phyloP scores from a whole-genome alignment of 2,329 filamentous ascomycete genomes.

The Exophiala mesophila region DNA sequence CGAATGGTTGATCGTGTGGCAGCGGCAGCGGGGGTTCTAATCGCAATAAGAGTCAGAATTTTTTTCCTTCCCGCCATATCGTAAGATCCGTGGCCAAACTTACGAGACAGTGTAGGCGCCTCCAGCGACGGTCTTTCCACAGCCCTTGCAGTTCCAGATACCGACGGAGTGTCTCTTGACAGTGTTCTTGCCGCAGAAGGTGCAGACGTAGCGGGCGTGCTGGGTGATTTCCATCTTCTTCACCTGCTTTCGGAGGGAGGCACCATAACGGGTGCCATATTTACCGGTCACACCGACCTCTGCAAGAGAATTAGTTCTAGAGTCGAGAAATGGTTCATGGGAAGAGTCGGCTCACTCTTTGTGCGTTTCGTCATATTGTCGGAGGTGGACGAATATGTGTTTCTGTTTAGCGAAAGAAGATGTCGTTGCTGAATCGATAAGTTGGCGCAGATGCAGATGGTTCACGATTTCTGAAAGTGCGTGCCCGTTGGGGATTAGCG shows the following conservation, averaged over 20 bases:
- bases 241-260: constrained; percentile 96
- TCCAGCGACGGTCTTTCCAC: constrained; percentile 89
- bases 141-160: constrained; percentile 95
- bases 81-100: constrained; percentile 43
- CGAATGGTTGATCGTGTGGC: constrained; percentile 94
- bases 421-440: constrained; percentile 12
- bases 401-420: constrained; percentile 9
- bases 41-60: constrained; percentile 8
- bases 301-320: constrained; percentile 25
- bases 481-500: background rate
- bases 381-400: constrained; percentile 29
- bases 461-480: background rate
- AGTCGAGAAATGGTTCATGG: background rate
- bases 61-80: background rate
- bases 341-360: constrained; percentile 54
- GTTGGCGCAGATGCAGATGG: background rate
- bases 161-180: constrained; percentile 87
- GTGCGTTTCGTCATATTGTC: constrained; percentile 91
- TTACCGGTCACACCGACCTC: constrained; percentile 98
- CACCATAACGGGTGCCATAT: constrained; percentile 98
- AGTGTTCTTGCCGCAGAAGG: constrained; percentile 96
- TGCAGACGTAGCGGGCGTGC: constrained; percentile 91
- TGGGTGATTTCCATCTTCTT: constrained; percentile 99
- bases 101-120: constrained; percentile 96
- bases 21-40: constrained; percentile 83